phyloP scores from a whole-genome alignment of 225 moss, liverwort and hornwort genomes.

The Straminergon stramineum region DNA sequence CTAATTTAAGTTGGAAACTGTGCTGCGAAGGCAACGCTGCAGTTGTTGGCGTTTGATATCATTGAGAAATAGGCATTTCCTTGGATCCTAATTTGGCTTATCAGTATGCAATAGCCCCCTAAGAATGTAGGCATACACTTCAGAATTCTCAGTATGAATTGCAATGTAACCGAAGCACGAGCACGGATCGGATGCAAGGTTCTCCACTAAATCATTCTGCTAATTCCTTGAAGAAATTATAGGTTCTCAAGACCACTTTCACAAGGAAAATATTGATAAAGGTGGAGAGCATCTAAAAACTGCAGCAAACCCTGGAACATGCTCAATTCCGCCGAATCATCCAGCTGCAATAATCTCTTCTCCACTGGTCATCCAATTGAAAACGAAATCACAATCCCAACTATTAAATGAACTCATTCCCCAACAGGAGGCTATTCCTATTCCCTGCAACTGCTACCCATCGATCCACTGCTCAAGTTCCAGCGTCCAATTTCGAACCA shows the following conservation, averaged over 20 bases:
- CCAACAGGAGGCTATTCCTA: background rate
- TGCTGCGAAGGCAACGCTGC: background rate
- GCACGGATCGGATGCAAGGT: background rate
- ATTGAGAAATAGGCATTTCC: background rate
- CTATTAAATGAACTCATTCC: background rate
- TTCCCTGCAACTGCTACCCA: background rate
- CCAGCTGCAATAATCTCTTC: background rate
- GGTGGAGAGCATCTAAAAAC: background rate
- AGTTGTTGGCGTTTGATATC: background rate
- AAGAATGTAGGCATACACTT: background rate
- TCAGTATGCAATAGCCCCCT: background rate
- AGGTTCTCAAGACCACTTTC: background rate
- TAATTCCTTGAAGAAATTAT: background rate
- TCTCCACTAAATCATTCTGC: background rate
- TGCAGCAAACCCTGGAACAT: background rate
- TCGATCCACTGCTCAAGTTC: background rate
- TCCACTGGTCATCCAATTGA: background rate
- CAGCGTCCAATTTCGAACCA: background rate
- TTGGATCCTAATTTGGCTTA: background rate
- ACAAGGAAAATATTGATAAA: background rate
- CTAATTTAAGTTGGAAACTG: background rate
- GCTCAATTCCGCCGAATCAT: background rate
- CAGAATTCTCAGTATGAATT: background rate
- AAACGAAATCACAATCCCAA: background rate
- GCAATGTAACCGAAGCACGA: background rate